Percentiles rank a stretch among this genome's conserved stretches.
phyloP scores from a whole-genome alignment of 129 eudicot species.

The Tagetes patula region DNA sequence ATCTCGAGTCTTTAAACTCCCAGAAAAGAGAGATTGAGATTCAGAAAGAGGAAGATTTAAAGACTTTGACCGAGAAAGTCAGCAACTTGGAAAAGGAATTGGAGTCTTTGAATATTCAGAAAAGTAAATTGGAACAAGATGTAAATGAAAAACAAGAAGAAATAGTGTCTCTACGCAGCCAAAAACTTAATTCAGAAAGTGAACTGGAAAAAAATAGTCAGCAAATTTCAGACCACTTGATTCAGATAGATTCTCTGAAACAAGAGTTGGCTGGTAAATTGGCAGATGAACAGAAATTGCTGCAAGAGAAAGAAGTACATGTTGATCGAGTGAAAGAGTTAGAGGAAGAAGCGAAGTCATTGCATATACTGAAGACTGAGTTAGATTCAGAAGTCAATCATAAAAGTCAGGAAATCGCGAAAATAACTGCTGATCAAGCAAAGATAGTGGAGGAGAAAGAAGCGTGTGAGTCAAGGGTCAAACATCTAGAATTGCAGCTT shows the following conservation, averaged over 20 bases:
- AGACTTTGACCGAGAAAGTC: slow-evolving; percentile 45
- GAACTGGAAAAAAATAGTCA: slow-evolving; percentile 44
- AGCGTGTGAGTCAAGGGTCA: slow-evolving; percentile 35
- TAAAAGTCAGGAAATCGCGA: slow-evolving; percentile 39
- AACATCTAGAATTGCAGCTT: slow-evolving; percentile 46
- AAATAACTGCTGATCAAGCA: slow-evolving; percentile 37
- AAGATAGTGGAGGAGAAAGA: slow-evolving; percentile 52
- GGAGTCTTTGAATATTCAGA: slow-evolving; percentile 42
- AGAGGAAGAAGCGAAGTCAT: slow-evolving; percentile 42
- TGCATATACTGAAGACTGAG: slow-evolving; percentile 34
- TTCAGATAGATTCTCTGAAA: slow-evolving; percentile 55
- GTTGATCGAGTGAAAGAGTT: slow-evolving; percentile 23
- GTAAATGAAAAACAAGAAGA: slow-evolving; percentile 52
- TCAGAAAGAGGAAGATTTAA: slow-evolving; percentile 59
- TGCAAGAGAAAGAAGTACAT: slow-evolving; percentile 54
- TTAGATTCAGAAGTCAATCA: slow-evolving; percentile 41
- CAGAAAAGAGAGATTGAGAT: slow-evolving; percentile 59
- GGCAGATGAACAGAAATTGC: slow-evolving; percentile 43
- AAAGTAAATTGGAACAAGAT: slow-evolving; percentile 47
- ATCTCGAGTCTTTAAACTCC: slow-evolving; percentile 45
- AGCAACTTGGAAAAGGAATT: slow-evolving; percentile 44
- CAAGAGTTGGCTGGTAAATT: slow-evolving; percentile 51
- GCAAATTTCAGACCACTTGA: slow-evolving; percentile 48
- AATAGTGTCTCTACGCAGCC: slow-evolving; percentile 43
- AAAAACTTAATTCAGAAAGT: slow-evolving; percentile 47